These are phyloP conservation scores for Exophiala mesophila DNA, from an alignment of 2,329 filamentous ascomycete genomes.

Conservation along the genomic window DNA sequence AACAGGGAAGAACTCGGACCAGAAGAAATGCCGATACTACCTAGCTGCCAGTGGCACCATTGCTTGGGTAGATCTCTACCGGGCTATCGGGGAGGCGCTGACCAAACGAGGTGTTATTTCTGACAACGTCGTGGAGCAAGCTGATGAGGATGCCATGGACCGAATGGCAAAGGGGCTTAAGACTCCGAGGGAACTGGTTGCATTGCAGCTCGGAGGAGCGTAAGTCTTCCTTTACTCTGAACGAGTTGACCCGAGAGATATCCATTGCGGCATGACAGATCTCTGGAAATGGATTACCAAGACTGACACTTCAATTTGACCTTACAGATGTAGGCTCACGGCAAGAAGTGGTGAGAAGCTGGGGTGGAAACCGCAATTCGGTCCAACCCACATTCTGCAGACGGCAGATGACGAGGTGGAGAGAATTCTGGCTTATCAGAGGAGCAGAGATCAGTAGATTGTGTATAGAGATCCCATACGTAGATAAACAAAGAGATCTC, in stretches of 20 bases:
- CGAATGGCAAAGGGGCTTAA: slow-evolving; percentile 41
- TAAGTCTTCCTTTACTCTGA: slow-evolving; percentile 29
- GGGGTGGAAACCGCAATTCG: slow-evolving; percentile 44
- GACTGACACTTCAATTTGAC: slow-evolving; percentile 20
- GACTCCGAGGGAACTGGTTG: slow-evolving; percentile 34
- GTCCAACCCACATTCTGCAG: slow-evolving; percentile 45
- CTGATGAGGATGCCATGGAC: slow-evolving; percentile 34
- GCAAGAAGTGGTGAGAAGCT: slow-evolving; percentile 39
- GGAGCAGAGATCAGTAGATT: too few relatives aligned
- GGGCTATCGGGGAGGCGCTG: slow-evolving; percentile 41
- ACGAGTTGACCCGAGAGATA: neutral
- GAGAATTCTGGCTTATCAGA: slow-evolving; percentile 33
- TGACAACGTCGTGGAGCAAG: slow-evolving; percentile 34
- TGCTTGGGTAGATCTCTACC: slow-evolving; percentile 49
- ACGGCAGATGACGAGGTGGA: slow-evolving; percentile 45
- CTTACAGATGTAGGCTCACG: slow-evolving; percentile 39
- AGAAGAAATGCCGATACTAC: slow-evolving; percentile 47
- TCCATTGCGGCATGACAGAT: neutral
- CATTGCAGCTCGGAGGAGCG: slow-evolving; percentile 41
- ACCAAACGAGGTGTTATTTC: slow-evolving; percentile 38
- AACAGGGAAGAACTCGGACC: slow-evolving; percentile 31
- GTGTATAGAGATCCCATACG: too few relatives aligned
- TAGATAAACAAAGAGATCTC: too few relatives aligned
- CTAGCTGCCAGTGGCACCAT: slow-evolving; percentile 47
- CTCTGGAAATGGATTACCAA: too few relatives aligned